Evolutionary conservation across 331 rosid genomes (phyloP).

Genomic region (Pyrus hybrid): DNA sequence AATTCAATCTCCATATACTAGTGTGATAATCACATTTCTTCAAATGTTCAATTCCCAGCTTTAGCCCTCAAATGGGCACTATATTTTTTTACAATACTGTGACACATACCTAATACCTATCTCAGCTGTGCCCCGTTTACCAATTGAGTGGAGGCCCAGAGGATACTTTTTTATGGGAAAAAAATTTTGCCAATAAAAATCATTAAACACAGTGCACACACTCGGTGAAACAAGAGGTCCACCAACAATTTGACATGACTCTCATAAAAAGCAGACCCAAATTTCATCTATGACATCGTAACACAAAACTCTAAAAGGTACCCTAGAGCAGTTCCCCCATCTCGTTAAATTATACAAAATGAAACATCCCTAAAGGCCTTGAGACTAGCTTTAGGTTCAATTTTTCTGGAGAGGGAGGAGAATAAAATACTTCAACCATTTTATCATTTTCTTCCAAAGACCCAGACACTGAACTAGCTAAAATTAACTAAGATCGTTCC

Average conservation of each 20-base stretch:
- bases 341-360: background rate
- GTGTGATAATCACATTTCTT: background rate
- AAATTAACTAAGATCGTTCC: background rate
- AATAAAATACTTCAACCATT: background rate
- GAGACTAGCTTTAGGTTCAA: background rate
- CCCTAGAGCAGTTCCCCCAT: background rate
- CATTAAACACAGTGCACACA: background rate
- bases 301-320: background rate
- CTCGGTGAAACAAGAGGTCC: background rate
- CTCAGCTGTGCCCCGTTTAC: background rate
- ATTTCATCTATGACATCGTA: background rate
- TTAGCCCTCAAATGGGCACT: background rate
- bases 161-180: background rate
- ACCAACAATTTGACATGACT: background rate
- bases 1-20: background rate
- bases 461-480: background rate
- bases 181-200: background rate
- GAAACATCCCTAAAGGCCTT: background rate
- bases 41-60: background rate
- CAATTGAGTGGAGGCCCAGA: background rate
- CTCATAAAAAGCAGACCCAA: background rate
- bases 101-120: background rate
- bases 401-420: background rate
- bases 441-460: background rate
- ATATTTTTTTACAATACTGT: background rate